Conservation (phyloP, 495 filamentous ascomycete species). For the Trichocladium uniseriatum region DNA sequence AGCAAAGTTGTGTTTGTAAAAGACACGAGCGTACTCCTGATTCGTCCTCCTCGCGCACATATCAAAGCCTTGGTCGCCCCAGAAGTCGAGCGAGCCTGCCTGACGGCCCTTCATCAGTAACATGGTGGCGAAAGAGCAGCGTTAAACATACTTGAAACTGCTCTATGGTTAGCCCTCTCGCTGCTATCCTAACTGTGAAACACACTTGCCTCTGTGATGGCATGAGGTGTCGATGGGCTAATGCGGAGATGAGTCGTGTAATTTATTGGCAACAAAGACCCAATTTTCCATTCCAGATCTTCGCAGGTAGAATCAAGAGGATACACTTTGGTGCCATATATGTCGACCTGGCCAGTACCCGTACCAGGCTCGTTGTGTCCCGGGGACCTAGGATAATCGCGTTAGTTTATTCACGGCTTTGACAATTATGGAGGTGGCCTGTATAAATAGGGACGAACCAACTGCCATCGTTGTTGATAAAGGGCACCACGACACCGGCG, state of each 20-base stretch:
- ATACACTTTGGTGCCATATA: conserved; percentile 64
- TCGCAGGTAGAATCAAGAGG: conserved; percentile 57
- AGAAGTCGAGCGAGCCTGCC: conserved; percentile 39
- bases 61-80: conserved; percentile 63
- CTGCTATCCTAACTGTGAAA: no score
- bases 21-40: conserved; percentile 64
- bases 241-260: conserved; percentile 30
- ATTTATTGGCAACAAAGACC: conserved; percentile 33
- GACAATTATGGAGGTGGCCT: no score
- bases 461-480: conserved; percentile 73
- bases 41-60: conserved; percentile 56
- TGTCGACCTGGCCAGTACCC: conserved; percentile 56
- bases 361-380: conserved; percentile 61
- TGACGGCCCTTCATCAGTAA: no score
- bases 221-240: conserved; percentile 49
- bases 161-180: background rate
- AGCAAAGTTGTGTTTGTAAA: conserved; percentile 71
- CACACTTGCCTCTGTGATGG: conserved; percentile 48
- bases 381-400: no score
- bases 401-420: no score
- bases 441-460: no score
- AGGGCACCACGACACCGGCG: conserved; percentile 62
- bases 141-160: conserved; percentile 8
- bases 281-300: conserved; percentile 43
- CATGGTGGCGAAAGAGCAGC: no score